Evolutionary conservation across 257 asterid genomes (phyloP).

Genomic region (Penstemon davidsonii): DNA sequence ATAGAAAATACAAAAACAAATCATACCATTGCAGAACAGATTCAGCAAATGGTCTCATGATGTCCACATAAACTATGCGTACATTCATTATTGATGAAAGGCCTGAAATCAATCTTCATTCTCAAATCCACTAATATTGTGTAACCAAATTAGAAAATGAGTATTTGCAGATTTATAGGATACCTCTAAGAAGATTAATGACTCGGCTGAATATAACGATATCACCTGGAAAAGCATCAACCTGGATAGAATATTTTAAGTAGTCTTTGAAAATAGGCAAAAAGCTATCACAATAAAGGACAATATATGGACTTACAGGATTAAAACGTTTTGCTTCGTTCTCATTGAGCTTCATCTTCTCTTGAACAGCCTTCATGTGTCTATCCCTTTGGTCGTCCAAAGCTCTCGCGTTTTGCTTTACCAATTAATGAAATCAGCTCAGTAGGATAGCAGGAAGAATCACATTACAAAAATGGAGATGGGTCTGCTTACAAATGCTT

Average conservation of each 20-base stretch:
- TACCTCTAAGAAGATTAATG: constrained; percentile 94
- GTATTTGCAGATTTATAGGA: constrained; percentile 19
- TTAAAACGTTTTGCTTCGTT: constrained; percentile 90
- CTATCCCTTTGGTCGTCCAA: constrained; percentile 73
- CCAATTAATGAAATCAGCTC: constrained; percentile 35
- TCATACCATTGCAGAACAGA: constrained; percentile 79
- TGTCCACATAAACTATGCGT: constrained; percentile 73
- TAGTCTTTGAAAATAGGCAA: background rate
- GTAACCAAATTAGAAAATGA: constrained; percentile 29
- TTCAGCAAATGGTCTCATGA: constrained; percentile 99
- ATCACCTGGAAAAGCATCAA: constrained; percentile 99
- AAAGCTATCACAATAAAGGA: constrained; percentile 10
- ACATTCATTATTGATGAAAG: constrained; percentile 88
- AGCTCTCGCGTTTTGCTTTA: constrained; percentile 70
- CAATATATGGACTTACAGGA: constrained; percentile 65
- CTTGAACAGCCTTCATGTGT: constrained; percentile 73
- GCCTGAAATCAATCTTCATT: constrained; percentile 53
- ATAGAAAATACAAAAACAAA: constrained; percentile 24
- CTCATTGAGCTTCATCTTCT: constrained; percentile 79
- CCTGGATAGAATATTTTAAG: constrained; percentile 50
- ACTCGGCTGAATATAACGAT: constrained; percentile 90
- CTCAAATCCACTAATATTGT: constrained; percentile 25
- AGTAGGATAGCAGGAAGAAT: constrained; percentile 18
- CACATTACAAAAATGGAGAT: constrained; percentile 5
- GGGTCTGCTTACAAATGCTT: constrained; percentile 67